A percentile compares a stretch with the other conserved stretches of the same genome.
These are phyloP conservation scores for Talaromyces sp. DNA, from an alignment of 2,329 filamentous ascomycete species.

Conservation along the genomic window DNA sequence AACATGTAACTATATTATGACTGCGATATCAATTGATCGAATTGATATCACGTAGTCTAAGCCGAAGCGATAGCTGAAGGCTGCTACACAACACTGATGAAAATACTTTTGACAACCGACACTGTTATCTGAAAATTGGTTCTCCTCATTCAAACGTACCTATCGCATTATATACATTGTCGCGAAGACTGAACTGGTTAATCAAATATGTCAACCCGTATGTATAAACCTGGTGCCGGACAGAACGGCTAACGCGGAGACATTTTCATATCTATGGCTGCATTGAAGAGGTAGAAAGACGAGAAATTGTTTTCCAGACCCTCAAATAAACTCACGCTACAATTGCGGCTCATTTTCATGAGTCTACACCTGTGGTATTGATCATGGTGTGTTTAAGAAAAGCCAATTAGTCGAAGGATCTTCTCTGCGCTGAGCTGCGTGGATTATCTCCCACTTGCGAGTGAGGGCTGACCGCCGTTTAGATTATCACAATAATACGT, in stretches of 20 bases:
- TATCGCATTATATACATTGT: too few relatives aligned
- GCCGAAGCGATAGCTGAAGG: not conserved
- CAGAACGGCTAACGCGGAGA: too few relatives aligned
- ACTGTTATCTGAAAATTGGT: too few relatives aligned
- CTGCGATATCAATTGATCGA: not conserved
- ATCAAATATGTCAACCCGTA: too few relatives aligned
- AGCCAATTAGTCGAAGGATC: not conserved
- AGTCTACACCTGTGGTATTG: not conserved
- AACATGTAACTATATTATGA: not conserved
- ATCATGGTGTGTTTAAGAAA: not conserved
- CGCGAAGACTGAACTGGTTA: too few relatives aligned
- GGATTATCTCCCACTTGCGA: not conserved
- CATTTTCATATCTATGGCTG: too few relatives aligned
- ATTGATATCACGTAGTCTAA: not conserved
- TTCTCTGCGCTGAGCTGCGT: not conserved
- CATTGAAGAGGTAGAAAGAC: too few relatives aligned
- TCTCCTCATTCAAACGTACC: too few relatives aligned
- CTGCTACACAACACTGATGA: not conserved
- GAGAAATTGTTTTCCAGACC: too few relatives aligned
- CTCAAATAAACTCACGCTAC: not conserved
- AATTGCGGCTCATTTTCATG: not conserved
- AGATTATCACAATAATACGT: not conserved
- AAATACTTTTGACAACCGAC: not conserved
- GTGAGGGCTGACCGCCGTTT: not conserved
- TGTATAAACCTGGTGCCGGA: too few relatives aligned